phyloP scores from a whole-genome alignment of 371 early-diverging fungal species.

The Umbelopsis sp. region DNA sequence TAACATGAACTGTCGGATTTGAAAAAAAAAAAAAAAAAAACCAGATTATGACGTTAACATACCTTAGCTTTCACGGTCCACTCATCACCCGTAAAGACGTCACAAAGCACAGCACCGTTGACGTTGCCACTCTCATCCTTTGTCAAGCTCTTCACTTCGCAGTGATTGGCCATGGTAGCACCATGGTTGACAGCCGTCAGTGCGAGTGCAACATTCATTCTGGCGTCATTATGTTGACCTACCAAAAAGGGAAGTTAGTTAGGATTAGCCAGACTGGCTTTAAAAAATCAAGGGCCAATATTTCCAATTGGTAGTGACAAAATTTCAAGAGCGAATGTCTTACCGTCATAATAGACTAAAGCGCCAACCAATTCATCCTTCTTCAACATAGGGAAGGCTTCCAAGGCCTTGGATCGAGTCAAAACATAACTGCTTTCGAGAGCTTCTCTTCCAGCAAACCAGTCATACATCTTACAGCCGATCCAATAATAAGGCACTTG shows the following conservation, averaged over 20 bases:
- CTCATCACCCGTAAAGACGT: constrained; percentile 88
- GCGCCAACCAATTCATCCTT: constrained; percentile 91
- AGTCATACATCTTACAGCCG: constrained; percentile 96
- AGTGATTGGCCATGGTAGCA: constrained; percentile 95
- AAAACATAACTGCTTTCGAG: constrained; percentile 89
- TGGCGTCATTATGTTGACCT: constrained; percentile 97
- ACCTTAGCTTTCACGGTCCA: constrained; percentile 89
- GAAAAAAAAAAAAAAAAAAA: too few relatives aligned
- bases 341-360: constrained; percentile 98
- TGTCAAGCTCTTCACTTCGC: constrained; percentile 83
- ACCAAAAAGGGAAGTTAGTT: constrained; percentile 11
- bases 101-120: constrained; percentile 84
- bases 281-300: background rate
- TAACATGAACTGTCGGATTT: background rate
- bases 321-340: background rate
- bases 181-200: constrained; percentile 95
- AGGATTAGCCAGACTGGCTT: background rate
- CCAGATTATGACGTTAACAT: constrained; percentile 6
- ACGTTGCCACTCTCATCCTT: constrained; percentile 74
- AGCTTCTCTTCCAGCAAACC: constrained; percentile 91
- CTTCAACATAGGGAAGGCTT: constrained; percentile 96
- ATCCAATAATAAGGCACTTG: constrained; percentile 97
- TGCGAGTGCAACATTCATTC: constrained; percentile 97
- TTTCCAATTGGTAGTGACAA: background rate
- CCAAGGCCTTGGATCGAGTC: constrained; percentile 83